phyloP scores from a whole-genome alignment of 345 rosid genomes.

The Populus tremula region DNA sequence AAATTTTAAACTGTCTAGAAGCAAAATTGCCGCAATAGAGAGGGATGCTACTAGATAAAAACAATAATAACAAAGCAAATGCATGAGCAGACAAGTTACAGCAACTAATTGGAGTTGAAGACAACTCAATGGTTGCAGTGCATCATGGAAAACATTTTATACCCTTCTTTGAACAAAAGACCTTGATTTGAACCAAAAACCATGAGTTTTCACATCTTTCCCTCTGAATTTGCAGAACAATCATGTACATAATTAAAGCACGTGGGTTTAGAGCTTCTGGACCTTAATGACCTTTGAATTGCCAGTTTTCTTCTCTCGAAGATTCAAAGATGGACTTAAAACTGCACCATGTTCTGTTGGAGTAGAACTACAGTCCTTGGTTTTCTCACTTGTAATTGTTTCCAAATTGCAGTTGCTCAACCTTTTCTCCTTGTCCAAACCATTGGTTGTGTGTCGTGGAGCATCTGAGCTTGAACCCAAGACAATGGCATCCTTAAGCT shows the following conservation, averaged over 20 bases:
- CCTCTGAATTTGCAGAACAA: not conserved
- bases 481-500: constrained; percentile 17
- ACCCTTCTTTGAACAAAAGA: not conserved
- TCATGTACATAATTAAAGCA: constrained; percentile 4
- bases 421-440: constrained; percentile 11
- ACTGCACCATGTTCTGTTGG: constrained; percentile 8
- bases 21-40: not conserved
- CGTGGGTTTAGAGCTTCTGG: constrained; percentile 6
- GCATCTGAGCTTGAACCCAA: constrained; percentile 14
- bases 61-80: not conserved
- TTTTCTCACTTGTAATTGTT: constrained; percentile 20
- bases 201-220: not conserved
- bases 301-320: constrained; percentile 32
- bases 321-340: constrained; percentile 20
- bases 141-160: not conserved
- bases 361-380: constrained; percentile 21
- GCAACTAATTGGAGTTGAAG: not conserved
- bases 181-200: not conserved
- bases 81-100: not conserved
- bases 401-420: constrained; percentile 2
- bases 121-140: not conserved
- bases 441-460: not conserved
- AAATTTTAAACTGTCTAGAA: not conserved
- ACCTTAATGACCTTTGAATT: constrained; percentile 34
- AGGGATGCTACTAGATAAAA: not conserved